Evolutionary conservation across 345 rosid species (phyloP).

Genomic region (Angophora floribunda): DNA sequence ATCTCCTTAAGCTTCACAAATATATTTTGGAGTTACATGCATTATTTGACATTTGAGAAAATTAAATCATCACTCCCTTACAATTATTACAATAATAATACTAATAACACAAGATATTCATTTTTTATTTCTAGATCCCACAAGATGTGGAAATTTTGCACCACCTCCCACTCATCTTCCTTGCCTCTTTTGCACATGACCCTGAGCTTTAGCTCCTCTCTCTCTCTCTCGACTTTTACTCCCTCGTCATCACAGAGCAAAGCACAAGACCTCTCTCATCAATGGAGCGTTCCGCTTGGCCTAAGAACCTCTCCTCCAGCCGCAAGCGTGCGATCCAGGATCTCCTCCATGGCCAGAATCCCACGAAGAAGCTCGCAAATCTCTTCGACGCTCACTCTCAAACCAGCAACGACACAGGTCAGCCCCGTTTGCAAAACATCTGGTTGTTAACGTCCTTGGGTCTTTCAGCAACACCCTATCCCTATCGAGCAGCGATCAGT

Average conservation of each 20-base stretch:
- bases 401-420: background rate
- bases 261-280: too few relatives aligned
- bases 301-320: background rate
- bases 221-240: conserved; percentile 1
- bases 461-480: conserved; percentile 9
- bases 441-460: background rate
- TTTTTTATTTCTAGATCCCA: too few relatives aligned
- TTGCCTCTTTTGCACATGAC: too few relatives aligned
- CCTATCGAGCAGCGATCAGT: background rate
- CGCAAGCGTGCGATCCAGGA: background rate
- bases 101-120: too few relatives aligned
- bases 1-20: too few relatives aligned
- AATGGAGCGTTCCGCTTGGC: background rate
- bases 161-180: too few relatives aligned
- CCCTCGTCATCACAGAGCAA: background rate
- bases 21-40: too few relatives aligned
- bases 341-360: background rate
- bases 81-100: too few relatives aligned
- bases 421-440: background rate
- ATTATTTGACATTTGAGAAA: too few relatives aligned
- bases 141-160: too few relatives aligned
- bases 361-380: background rate
- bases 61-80: too few relatives aligned
- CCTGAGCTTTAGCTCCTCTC: too few relatives aligned
- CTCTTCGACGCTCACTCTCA: background rate